Evolutionary conservation across 139 green algal species (phyloP).

Genomic region (Chlorella ohadii): DNA sequence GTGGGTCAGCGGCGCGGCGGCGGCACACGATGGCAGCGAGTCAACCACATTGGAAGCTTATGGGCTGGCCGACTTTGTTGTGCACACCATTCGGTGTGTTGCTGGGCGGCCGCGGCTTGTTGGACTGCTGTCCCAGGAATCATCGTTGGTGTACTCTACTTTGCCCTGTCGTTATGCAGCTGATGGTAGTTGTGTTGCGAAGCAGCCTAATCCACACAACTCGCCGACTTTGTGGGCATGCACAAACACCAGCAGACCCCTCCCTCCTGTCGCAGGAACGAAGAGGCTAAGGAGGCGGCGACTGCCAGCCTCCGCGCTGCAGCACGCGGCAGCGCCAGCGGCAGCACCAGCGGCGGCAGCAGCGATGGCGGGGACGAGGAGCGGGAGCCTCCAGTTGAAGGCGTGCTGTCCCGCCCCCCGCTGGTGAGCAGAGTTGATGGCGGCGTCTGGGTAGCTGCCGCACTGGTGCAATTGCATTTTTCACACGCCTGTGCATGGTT

Average conservation of each 20-base stretch:
- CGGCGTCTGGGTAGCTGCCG: too few species aligned
- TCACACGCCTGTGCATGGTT: too few species aligned
- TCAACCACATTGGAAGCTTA: conserved; percentile 33
- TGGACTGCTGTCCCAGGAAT: too few species aligned
- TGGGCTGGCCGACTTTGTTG: conserved; percentile 49
- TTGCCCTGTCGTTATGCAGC: too few species aligned
- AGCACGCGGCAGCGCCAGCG: not conserved
- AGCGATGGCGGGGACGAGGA: not conserved
- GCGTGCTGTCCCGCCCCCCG: not conserved
- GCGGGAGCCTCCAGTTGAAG: not conserved
- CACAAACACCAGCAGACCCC: too few species aligned
- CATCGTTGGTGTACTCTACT: too few species aligned
- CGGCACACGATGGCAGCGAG: not conserved
- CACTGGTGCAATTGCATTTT: too few species aligned
- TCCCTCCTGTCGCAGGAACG: conserved; percentile 4
- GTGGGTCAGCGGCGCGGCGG: conserved; percentile 26
- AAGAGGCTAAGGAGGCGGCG: conserved; percentile 2
- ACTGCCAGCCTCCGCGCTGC: too few species aligned
- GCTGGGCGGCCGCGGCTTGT: too few species aligned
- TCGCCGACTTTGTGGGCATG: too few species aligned
- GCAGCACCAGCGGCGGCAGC: not conserved
- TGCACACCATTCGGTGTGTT: conserved; percentile 28
- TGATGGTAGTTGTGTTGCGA: too few species aligned
- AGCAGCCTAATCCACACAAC: too few species aligned
- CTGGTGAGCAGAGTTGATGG: not conserved